Base-by-base conservation (phyloP, 2,329 filamentous ascomycete species). In the Zarea fungicola region DNA sequence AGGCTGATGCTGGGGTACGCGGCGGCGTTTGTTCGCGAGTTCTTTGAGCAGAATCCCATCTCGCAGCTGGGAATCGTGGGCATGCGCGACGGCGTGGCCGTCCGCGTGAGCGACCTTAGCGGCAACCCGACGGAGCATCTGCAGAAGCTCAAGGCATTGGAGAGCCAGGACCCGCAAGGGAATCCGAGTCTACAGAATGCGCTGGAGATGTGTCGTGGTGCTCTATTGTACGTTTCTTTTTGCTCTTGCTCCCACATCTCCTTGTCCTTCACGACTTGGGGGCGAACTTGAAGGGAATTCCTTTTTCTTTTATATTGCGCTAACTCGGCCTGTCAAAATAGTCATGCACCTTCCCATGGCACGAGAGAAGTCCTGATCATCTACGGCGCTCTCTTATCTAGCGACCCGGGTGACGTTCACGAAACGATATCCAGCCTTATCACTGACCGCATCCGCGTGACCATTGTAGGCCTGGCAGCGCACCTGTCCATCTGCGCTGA, bases 1-100 rank as follows among this genome's bases (percentile, higher is more conserved):
- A 78, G 90, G 31, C 78, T 96, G 26, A 86, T 84, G 45, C 77
- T 96, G 61, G 84, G 84, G 55, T 95, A 90, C 67, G 86, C 90
- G 14, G 81, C 85, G 55, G 85, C 90, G 50, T 99, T 97, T 66
- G 86, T 97, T 42, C 80, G 84, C 51, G 92, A 96, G 65, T 99
- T 89, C 70, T 99, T 97, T 63, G 93, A 97, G 68, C 93, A 99
- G 68, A 99, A 99, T 61, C 93, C 93, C 10, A 97, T 99, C 56
- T 95, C 90, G 9, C 93, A 99, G 69, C 80, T 99, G 49, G 91
- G 87, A 21, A 85, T 99, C 25, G 75, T 99, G 32, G 92, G 88
- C 43, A 96, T 97, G 87, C 82, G 88, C 53, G 93, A 97, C 64
- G 93, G 93, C 14, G 75, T 97, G 14, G 91, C 91, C 2, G 75